Conservation (phyloP, 805 yeast genomes). For the Tetrapisispora pingtungensis region DNA sequence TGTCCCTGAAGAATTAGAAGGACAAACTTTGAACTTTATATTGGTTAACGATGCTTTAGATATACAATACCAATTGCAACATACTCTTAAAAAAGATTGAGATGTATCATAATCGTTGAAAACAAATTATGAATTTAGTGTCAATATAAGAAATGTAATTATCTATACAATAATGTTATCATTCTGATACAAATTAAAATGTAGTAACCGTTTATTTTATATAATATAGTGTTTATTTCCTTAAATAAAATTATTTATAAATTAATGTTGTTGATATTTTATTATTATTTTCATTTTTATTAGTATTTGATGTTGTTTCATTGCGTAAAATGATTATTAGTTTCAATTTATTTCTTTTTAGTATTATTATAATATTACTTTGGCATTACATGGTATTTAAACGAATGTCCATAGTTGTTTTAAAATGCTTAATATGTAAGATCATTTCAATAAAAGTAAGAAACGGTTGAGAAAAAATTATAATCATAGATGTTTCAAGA, state of each 20-base stretch:
- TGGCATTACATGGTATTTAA: background rate
- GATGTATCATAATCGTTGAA: too few relatives aligned
- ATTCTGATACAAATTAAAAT: background rate
- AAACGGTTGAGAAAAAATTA: too few relatives aligned
- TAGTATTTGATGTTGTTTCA: background rate
- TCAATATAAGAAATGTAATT: too few relatives aligned
- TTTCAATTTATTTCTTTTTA: background rate
- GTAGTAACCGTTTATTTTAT: background rate
- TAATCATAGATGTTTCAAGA: too few relatives aligned
- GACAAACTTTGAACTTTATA: conserved; percentile 37
- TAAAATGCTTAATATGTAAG: too few relatives aligned
- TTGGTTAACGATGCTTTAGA: conserved; percentile 62
- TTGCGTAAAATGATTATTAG: background rate
- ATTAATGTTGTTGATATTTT: background rate
- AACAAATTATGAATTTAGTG: too few relatives aligned
- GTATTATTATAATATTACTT: background rate
- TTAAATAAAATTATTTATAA: background rate
- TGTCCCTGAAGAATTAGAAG: conserved; percentile 40
- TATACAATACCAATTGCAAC: conserved; percentile 33
- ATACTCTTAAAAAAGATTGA: conserved; percentile 8
- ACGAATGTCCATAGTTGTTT: background rate
- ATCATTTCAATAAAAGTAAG: too few relatives aligned
- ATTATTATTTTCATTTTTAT: background rate
- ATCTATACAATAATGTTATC: background rate
- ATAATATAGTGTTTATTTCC: background rate